These are phyloP conservation scores for Entomortierella chlamydospora DNA, from an alignment of 192 early-diverging fungal species.

Conservation along the genomic window DNA sequence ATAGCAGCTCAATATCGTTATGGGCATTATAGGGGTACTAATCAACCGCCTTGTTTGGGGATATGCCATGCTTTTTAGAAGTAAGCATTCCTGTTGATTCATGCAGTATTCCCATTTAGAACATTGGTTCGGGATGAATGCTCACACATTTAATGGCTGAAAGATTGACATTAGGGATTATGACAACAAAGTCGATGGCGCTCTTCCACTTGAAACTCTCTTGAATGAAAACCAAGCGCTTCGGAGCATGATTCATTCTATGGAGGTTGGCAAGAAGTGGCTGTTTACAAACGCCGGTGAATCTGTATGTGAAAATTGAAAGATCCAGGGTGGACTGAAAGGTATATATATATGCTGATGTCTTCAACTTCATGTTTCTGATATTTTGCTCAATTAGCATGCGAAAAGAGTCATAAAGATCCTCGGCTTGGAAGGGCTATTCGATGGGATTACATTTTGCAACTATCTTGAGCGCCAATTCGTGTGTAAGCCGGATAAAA, in stretches of 20 bases:
- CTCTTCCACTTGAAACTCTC: conserved; percentile 71
- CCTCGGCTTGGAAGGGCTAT: conserved; percentile 73
- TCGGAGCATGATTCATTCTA: conserved; percentile 66
- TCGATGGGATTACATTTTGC: conserved; percentile 73
- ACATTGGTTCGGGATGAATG: no score
- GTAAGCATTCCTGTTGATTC: no score
- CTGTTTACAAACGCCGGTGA: conserved; percentile 84
- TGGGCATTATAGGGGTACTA: no score
- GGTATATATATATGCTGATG: not conserved
- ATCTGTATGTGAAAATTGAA: conserved; percentile 37
- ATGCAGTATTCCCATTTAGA: no score
- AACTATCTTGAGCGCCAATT: conserved; percentile 34
- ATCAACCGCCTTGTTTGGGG: no score
- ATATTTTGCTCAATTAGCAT: conserved; percentile 11
- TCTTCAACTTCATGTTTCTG: not conserved
- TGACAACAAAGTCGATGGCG: conserved; percentile 71
- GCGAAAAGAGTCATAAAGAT: conserved; percentile 23
- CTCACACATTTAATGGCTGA: not conserved
- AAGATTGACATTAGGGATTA: conserved; percentile 41
- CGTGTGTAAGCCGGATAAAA: conserved; percentile 35
- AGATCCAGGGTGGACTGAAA: not conserved
- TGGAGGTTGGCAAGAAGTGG: conserved; percentile 71
- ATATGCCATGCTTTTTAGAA: no score
- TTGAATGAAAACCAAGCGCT: conserved; percentile 68
- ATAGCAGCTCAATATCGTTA: not conserved